Evolutionary conservation across 1,284 basidiomycete species (phyloP), one percentile per base, ranked within the genome.

Genomic region (Malassezia restricta): DNA sequence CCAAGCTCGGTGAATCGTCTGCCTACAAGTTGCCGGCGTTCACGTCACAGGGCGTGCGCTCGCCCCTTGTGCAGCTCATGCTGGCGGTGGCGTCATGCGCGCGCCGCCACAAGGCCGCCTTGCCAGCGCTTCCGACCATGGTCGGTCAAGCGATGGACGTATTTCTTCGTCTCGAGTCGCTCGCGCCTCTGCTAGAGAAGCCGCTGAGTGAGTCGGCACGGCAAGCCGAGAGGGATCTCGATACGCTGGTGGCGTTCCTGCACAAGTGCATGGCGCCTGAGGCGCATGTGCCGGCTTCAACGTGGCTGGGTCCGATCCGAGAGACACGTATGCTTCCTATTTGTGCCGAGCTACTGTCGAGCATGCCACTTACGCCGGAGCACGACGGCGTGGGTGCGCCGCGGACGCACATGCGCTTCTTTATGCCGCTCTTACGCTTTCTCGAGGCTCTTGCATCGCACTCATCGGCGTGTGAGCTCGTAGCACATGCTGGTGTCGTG

Each of bases 361-460:
- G 17, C 7, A 47, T 47, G 40, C 47, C 53, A 28, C 47, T 40
- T 8, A 38, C 43, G 17, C 20, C 37, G n/a, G 30, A 29, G 6
- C 31, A 40, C 33, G 27, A 47, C n/a, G 20, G 35, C n/a, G 44
- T 28, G 7, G 24, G 27, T 30, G 42, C 40, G 20, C 20, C 40
- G n/a, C 47, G 39, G 27, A 33, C 39, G 31, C 49, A 55, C 40
- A 47, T 55, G 28, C 40, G 35, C 5, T 55, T 50, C 33, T 40
- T 55, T 17, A 42, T 42, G 43, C 58, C 87, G 58, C 76, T 94
- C 51, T 79, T 94, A 47, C 76, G 83, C 9, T 84, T 95, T 75
- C 86, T 94, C 65, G 83, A 89, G 75, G 80, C 86, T 0, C 76
- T 95, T n/a, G 86, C 87, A 5, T 80, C 81, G 47, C 79, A 85